Conservation (phyloP, 768 basidiomycete genomes). For the Lactarius deliciosus region DNA sequence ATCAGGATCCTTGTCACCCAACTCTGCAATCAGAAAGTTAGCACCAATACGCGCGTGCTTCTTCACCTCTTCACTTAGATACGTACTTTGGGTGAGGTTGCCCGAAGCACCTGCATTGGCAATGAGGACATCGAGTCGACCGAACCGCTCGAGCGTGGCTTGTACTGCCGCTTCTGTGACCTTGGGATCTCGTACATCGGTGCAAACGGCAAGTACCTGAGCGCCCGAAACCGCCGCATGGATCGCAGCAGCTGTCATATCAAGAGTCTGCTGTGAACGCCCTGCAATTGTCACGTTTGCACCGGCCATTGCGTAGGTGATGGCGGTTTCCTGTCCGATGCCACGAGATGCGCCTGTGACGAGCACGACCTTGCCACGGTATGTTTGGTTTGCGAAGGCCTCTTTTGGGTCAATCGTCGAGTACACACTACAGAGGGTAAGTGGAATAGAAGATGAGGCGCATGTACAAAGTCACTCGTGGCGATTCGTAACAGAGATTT, state of each 20-base stretch:
- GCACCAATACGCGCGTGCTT: too few species aligned
- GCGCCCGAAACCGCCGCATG: background rate
- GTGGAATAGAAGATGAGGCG: background rate
- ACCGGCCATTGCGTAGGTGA: conserved; percentile 23
- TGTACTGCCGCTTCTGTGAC: too few species aligned
- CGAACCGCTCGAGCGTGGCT: too few species aligned
- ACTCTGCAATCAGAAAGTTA: too few species aligned
- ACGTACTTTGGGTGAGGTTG: too few species aligned
- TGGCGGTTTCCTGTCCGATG: conserved; percentile 24
- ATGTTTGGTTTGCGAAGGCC: conserved; percentile 12
- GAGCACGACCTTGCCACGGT: conserved; percentile 12
- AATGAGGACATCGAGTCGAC: too few species aligned
- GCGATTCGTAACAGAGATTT: background rate
- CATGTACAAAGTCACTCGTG: background rate
- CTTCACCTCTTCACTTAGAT: too few species aligned
- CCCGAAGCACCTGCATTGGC: too few species aligned
- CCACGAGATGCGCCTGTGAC: conserved; percentile 22
- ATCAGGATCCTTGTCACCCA: too few species aligned
- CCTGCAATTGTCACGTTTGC: conserved; percentile 22
- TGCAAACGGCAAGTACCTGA: background rate
- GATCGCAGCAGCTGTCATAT: conserved; percentile 22
- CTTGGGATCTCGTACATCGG: too few species aligned
- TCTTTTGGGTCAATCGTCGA: background rate
- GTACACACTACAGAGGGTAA: background rate
- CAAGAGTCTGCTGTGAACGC: conserved; percentile 13